Conservation (phyloP, 352 stramenopile species). For the Blastocystis sp. region DNA sequence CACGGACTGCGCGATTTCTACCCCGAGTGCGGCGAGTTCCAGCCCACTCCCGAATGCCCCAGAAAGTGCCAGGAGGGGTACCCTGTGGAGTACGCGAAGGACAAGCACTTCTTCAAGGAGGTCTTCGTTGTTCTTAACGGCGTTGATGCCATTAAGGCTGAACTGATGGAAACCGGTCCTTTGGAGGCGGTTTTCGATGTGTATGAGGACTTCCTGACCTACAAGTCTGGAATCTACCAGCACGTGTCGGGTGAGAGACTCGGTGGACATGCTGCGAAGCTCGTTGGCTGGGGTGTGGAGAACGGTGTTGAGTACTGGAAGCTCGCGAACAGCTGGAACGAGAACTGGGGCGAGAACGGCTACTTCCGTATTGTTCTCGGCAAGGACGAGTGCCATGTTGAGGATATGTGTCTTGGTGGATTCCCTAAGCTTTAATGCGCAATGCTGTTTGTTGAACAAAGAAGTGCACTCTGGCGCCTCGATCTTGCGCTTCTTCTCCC, state of each 20-base stretch:
- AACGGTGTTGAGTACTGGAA: constrained; percentile 78
- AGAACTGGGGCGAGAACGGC: constrained; percentile 79
- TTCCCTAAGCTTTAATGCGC: constrained; percentile 65
- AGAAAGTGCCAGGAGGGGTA: constrained; percentile 75
- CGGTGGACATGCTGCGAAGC: constrained; percentile 78
- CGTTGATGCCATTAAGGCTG: constrained; percentile 75
- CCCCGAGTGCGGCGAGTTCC: constrained; percentile 75
- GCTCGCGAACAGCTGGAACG: constrained; percentile 78
- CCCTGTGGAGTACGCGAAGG: constrained; percentile 64
- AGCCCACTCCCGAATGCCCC: constrained; percentile 69
- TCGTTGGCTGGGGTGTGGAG: constrained; percentile 78
- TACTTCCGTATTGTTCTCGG: constrained; percentile 79
- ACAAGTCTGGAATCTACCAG: constrained; percentile 77
- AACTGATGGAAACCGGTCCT: constrained; percentile 71
- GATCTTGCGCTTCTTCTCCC: constrained; percentile 60
- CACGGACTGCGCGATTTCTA: constrained; percentile 75
- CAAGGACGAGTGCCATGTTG: constrained; percentile 77
- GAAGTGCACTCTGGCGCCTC: background rate
- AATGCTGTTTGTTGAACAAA: background rate
- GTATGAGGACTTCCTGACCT: constrained; percentile 79
- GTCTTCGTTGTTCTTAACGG: constrained; percentile 54
- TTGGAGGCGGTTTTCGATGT: constrained; percentile 77
- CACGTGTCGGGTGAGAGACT: constrained; percentile 76
- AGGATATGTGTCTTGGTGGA: constrained; percentile 71
- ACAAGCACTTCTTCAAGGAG: constrained; percentile 78